These are phyloP conservation scores for Ustilago tritici DNA, from an alignment of 1,284 basidiomycete species.

Conservation along the genomic window DNA sequence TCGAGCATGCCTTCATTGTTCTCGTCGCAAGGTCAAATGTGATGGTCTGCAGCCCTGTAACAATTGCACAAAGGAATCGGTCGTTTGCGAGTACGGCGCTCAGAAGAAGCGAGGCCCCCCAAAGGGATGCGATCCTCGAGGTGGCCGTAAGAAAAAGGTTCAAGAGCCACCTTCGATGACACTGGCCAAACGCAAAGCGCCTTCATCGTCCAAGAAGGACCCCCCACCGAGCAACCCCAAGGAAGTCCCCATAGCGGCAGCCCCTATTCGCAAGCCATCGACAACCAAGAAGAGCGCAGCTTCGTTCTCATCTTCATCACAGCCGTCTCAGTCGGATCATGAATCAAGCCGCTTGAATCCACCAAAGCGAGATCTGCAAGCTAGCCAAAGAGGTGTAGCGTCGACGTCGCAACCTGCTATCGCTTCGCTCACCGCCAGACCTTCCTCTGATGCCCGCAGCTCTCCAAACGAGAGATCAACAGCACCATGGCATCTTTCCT, in stretches of 20 bases:
- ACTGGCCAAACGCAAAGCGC: constrained; percentile 7
- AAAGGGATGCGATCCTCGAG: constrained; percentile 45
- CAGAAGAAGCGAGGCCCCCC: constrained; percentile 53
- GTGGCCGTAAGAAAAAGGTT: constrained; percentile 43
- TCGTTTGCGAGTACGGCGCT: constrained; percentile 37
- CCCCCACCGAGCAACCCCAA: constrained; percentile 1
- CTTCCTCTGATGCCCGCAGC: constrained; percentile 17
- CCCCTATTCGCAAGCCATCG: constrained; percentile 2
- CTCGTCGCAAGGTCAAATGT: constrained; percentile 53
- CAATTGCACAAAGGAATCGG: constrained; percentile 35
- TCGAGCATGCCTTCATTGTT: constrained; percentile 45
- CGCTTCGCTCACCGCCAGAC: constrained; percentile 14
- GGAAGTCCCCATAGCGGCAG: background rate
- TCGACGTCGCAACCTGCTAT: constrained; percentile 12
- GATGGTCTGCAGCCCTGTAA: constrained; percentile 48
- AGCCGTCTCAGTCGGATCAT: background rate
- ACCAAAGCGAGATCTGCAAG: background rate
- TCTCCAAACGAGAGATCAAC: background rate
- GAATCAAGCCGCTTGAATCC: background rate
- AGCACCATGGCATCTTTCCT: background rate
- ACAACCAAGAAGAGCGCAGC: background rate
- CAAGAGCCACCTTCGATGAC: constrained; percentile 1
- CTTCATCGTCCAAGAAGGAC: background rate
- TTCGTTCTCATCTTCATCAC: background rate
- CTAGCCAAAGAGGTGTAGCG: background rate